Base-by-base conservation (phyloP, 805 yeast genomes). In the Yarrowia porcina region DNA sequence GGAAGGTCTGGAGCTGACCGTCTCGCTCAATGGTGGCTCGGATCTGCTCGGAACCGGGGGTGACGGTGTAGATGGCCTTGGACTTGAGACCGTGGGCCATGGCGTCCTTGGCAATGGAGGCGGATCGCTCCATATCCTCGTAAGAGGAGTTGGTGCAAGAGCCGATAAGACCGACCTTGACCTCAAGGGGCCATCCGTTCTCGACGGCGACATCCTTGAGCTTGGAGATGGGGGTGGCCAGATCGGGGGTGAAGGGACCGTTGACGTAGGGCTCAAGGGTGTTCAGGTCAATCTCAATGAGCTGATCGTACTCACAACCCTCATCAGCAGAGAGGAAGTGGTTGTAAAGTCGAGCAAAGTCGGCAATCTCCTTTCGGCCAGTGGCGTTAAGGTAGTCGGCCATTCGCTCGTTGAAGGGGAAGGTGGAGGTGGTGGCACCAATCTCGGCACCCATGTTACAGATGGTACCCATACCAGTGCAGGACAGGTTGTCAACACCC, bases 391-490 rank as follows among this genome's bases (percentile, higher is more conserved):
- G 83, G 81, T 92, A 93, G 68, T 87, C 88, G 75, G 79, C 84
- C 89, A 89, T 92, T 68, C 93, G 87, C 73, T 86, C 83, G 82
- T 90, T 91, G 89, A 83, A 91, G 76, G 98, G 98, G 96, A 92
- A 92, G 66, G 89, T 90, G 52, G 97, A 92, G 64, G 98, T 92
- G 67, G 98, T 92, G 66, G 97, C 97, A 80, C 98, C 98, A 70
- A 92, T 91, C 80, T 92, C 98, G 69, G 98, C 98, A 82, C 98
- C 98, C 98, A 92, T 92, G 79, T 92, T 92, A 84, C 98, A 92
- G 79, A 92, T 92, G 71, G 98, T 92, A 75, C 96, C 98, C 98
- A 92, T 92, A 83, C 98, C 98, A 60, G 98, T 93, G 79, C 97
- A 90, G 57, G 96, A 89, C 77, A 92, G 87, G 65, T 93, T 83